These are phyloP conservation scores for Aspergillus leporis DNA, from an alignment of 495 filamentous ascomycete genomes.

Conservation along the genomic window DNA sequence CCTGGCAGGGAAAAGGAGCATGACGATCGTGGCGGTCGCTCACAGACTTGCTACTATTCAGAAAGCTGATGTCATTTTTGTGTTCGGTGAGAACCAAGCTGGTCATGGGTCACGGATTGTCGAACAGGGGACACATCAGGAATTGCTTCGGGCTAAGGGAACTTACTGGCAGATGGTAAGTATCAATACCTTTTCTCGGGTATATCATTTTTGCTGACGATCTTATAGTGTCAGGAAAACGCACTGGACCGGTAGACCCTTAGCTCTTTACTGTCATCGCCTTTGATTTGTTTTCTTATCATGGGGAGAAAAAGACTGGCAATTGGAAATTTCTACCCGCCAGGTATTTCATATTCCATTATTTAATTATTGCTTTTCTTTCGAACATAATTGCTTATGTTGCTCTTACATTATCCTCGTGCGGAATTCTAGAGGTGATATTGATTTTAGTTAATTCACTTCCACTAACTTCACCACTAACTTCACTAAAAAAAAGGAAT, in stretches of 20 bases:
- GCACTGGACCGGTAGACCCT: slow-evolving; percentile 8
- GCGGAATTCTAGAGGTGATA: no score
- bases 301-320: no score
- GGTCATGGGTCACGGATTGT: slow-evolving; percentile 24
- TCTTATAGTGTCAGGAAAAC: slow-evolving; percentile 9
- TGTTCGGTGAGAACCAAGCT: slow-evolving; percentile 51
- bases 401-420: no score
- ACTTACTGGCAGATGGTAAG: slow-evolving; percentile 39
- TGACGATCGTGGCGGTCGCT: slow-evolving; percentile 70
- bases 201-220: not conserved
- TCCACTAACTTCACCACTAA: no score
- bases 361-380: no score
- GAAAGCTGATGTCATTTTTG: slow-evolving; percentile 70
- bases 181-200: not conserved
- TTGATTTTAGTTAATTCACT: no score
- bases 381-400: no score
- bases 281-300: no score
- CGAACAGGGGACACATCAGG: slow-evolving; percentile 28
- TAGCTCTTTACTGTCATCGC: not conserved
- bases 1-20: slow-evolving; percentile 46
- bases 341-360: no score
- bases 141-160: slow-evolving; percentile 29
- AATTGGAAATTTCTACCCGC: no score
- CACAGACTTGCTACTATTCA: slow-evolving; percentile 71
- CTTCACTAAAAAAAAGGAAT: no score